Conservation (phyloP, 192 early-diverging fungal species). For the Cladochytrium replicatum region DNA sequence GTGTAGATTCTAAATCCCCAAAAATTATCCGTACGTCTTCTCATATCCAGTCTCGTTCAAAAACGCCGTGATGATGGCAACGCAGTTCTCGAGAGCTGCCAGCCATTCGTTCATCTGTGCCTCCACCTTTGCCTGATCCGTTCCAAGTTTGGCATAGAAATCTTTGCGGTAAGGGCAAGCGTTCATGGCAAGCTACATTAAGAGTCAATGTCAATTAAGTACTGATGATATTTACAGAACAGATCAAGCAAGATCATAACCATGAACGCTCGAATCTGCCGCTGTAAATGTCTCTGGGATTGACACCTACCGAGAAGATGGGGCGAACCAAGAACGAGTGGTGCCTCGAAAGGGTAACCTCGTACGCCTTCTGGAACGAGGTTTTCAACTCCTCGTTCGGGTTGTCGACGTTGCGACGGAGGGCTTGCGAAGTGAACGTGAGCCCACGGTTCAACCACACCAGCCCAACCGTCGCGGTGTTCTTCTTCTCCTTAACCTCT, state of each 20-base stretch:
- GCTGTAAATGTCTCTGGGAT: too few relatives aligned
- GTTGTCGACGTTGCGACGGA: conserved; percentile 32
- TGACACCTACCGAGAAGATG: conserved; percentile 40
- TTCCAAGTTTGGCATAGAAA: conserved; percentile 80
- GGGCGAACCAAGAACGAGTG: conserved; percentile 40
- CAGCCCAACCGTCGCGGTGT: conserved; percentile 79
- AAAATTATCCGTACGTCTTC: too few relatives aligned
- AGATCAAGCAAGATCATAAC: not conserved
- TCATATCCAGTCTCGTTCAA: too few relatives aligned
- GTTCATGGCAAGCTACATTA: conserved; percentile 69
- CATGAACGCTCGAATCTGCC: not conserved
- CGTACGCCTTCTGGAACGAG: conserved; percentile 34
- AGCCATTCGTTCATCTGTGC: conserved; percentile 61
- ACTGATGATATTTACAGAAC: not conserved
- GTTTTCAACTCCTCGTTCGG: conserved; percentile 34
- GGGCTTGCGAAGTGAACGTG: conserved; percentile 32
- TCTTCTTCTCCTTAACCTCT: conserved; percentile 71
- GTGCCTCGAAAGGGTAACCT: conserved; percentile 25
- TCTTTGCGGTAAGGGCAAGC: conserved; percentile 82
- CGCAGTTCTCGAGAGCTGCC: conserved; percentile 58
- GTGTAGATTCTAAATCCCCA: too few relatives aligned
- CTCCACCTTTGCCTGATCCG: conserved; percentile 40
- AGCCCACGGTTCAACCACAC: conserved; percentile 79
- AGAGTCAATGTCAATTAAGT: not conserved
- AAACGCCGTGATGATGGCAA: conserved; percentile 51